A percentile compares a stretch with the other conserved stretches of the same genome.
Conservation (phyloP, 352 stramenopile genomes). For the Pilasporangium apinafurcum region DNA sequence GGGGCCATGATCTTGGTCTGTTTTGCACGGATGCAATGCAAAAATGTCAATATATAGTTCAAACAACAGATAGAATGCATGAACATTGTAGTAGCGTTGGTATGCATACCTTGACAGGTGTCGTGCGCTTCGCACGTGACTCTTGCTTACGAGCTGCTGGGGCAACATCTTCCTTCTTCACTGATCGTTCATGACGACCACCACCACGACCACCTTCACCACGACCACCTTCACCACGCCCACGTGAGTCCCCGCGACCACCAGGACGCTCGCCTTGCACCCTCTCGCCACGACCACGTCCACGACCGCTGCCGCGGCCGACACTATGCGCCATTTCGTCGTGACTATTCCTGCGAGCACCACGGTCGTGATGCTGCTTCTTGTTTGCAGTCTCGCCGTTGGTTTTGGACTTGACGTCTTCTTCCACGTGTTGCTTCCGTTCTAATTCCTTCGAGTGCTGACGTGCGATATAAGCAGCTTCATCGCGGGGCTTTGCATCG, state of each 20-base stretch:
- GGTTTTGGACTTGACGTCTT: constrained; percentile 12
- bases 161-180: neutral
- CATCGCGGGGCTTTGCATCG: constrained; percentile 80
- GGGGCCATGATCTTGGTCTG: constrained; percentile 39
- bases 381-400: constrained; percentile 16
- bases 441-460: constrained; percentile 36
- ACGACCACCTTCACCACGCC: constrained; percentile 19
- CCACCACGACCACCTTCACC: constrained; percentile 22
- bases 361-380: constrained; percentile 2
- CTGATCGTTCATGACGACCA: constrained; percentile 4
- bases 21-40: neutral
- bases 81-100: constrained; percentile 1
- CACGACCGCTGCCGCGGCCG: constrained; percentile 24
- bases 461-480: constrained; percentile 56
- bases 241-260: constrained; percentile 13
- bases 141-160: constrained; percentile 30
- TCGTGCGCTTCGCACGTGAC: constrained; percentile 34
- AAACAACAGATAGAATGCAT: constrained; percentile 1
- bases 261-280: constrained; percentile 5
- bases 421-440: constrained; percentile 9
- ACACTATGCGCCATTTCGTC: constrained; percentile 19
- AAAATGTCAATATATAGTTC: neutral
- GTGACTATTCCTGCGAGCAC: constrained; percentile 33
- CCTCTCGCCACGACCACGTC: constrained; percentile 22
- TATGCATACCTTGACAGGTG: constrained; percentile 27